Base-by-base conservation (phyloP, 1,284 basidiomycete genomes). In the Ustilago xerochloae region DNA sequence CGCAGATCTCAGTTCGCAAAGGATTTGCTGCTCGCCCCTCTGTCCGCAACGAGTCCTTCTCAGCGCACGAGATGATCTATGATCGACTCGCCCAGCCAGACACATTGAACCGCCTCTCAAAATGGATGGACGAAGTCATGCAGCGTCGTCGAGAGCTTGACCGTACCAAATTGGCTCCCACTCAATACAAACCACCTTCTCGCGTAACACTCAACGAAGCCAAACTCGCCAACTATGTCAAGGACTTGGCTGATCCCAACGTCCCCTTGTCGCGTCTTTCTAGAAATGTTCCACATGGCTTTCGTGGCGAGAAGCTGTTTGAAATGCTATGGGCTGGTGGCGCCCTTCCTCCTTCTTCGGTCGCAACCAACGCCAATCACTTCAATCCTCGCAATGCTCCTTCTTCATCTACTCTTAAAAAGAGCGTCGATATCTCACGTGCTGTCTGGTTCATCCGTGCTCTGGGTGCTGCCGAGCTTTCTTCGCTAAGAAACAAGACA, bases 381-480 rank as follows among this genome's bases (percentile, higher is more conserved):
- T 62, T 63, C 13, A 39, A 46, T 3, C 48, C 63, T 20, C 55
- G 63, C 28, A 51, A 22, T 43, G 32, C 54, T 7, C 29, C 60
- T 16, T 41, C 57, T 4, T 29, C 59, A 33, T 15, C 93, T 38
- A 89, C 91, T 48, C 20, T 29, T 0, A 90, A 93, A 26, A 63
- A 36, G 12, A 55, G 63, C 36, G 93, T 99, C 30, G 91, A 92
- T 1, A 89, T 95, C 41, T 88, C 91, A 1, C 88, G 97, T 26
- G 97, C 97, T 0, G 88, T 97, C 3, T 99, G 97, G 97, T 94
- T 97, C 84, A 89, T 98, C 29, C 89, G 94, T 13, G 92, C 95
- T 0, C 90, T 96, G 56, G 97, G 96, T n/a, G 93, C 92, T 1
- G 94, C 94, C 78, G 96, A 99, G 85, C 94, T 94, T 39, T 63